Evolutionary conservation across 352 stramenopile species (phyloP), one percentile per base, ranked within the genome.

Genomic region (Halophytophthora batemanensis): DNA sequence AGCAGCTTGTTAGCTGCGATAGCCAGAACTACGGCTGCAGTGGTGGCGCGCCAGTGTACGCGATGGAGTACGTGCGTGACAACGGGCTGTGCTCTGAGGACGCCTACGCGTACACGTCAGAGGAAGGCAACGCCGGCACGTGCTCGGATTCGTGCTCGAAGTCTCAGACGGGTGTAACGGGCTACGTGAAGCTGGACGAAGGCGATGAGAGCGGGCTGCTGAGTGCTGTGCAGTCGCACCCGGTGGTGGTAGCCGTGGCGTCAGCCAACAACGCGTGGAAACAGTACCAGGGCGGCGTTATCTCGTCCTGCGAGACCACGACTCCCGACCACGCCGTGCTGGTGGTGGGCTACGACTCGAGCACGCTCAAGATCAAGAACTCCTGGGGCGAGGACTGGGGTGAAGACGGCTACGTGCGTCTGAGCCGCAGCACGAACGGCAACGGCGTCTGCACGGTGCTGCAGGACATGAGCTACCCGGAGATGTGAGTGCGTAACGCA

Each of bases 281-380:
- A 81, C 97, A 98, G 58, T 99, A 99, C 90, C 86, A 73, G 36
- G 71, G 72, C 25, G 96, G 97, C 19, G 88, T 99, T 6, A 68
- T 98, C 29, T 76, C 59, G 34, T 66, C 50, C 15, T 81, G 69
- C 43, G 81, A 74, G 47, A 84, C 86, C 47, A 71, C 82, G 31
- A 78, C 89, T 19, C 84, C 99, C 45, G 97, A 99, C 72, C 97
- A 99, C 69, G 97, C 95, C 36, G 90, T 99, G 17, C 77, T 99
- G 21, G 87, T 84, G 0, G 95, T 99, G 2, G 96, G 96, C 21
- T 99, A 98, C 71, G 89, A 93, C 50, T 65, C 71, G 28, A 80
- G 70, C 0, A 73, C 71, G 18, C 96, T 92, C 74, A 98, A 98
- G 66, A 83, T 99, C 28, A 98, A 97, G 61, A 99, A 99, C 77